Base-by-base conservation (phyloP, 768 basidiomycete species). In the Arthromyces matolae region DNA sequence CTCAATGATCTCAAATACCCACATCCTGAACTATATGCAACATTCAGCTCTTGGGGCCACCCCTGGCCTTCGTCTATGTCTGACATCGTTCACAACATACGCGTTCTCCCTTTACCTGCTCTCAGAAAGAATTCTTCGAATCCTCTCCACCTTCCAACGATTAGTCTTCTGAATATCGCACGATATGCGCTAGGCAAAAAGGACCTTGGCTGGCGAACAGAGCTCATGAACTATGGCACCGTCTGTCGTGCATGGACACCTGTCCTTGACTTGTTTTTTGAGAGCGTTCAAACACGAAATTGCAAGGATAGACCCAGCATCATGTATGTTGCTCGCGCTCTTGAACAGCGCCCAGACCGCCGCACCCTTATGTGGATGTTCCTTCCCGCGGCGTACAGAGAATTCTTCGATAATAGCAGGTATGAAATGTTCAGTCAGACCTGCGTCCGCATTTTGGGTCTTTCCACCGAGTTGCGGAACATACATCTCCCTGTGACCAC, bases 231-330 rank as follows among this genome's bases (percentile, higher is more conserved):
- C 8, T 48, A 48, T 6, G 39, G 32, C 6, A 24, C 38, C 14
- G 47, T 48, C 37, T 48, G 47, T 14, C 39, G 47, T 12, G 47
- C 47, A 6, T 48, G 39, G 47, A 7, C 14, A 18, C 39, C 23
- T 25, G 16, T 25, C 9, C 47, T 48, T 5, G 47, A 48, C 12
- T 19, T 48, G 8, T 48, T 41, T 9, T 41, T 48, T 16, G 39
- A 48, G 18, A 41, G 39, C 13, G 39, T 14, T 14, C 32, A 48
- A 32, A 41, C 47, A 2, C 39, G 22, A 8, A 14, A 42, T 39
- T 33, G 38, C n/a, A 40, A 33, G 35, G 46, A 47, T 12, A 28
- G 46, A 16, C 46, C 46, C 4, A 41, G 29, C 13, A 31, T 39
- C 20, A 16, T 18, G 29, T 48, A 3, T 6, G 31, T 42, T n/a